Evolutionary conservation across 169 alveolate genomes (phyloP).

Genomic region (Plasmodium malariae): DNA sequence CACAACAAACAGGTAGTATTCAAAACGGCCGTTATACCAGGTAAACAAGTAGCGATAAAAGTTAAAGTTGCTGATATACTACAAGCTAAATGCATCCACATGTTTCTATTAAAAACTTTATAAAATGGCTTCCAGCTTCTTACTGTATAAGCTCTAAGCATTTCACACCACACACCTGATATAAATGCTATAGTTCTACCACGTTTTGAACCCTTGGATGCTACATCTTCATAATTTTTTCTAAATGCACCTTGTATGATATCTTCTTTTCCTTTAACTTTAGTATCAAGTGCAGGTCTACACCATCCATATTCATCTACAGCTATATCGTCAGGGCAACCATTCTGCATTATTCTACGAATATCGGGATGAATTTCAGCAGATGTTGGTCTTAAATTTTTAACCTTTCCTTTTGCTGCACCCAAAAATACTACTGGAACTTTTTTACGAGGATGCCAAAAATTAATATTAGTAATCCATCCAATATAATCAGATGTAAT

Average conservation of each 20-base stretch:
- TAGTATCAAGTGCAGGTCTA: constrained; percentile 9
- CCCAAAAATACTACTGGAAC: constrained; percentile 87
- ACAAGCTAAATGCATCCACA: constrained; percentile 94
- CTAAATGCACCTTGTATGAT: constrained; percentile 80
- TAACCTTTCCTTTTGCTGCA: constrained; percentile 86
- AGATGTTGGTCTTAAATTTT: constrained; percentile 57
- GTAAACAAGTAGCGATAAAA: constrained; percentile 87
- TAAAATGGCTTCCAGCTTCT: constrained; percentile 92
- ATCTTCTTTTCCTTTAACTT: constrained; percentile 28
- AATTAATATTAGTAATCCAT: constrained; percentile 92
- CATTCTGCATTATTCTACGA: constrained; percentile 78
- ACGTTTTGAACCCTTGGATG: constrained; percentile 88
- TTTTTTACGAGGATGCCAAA: constrained; percentile 84
- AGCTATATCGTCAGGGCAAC: constrained; percentile 40
- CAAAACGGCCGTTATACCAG: constrained; percentile 87
- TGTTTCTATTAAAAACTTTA: constrained; percentile 90
- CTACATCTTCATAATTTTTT: constrained; percentile 83
- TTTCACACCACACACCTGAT: constrained; percentile 93
- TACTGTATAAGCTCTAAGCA: constrained; percentile 94
- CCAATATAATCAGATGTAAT: constrained; percentile 85
- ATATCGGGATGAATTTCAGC: constrained; percentile 72
- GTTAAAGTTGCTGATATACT: constrained; percentile 91
- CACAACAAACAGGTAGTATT: constrained; percentile 89
- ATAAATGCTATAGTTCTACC: constrained; percentile 93
- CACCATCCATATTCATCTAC: constrained; percentile 83